phyloP scores from a whole-genome alignment of 2,329 filamentous ascomycete genomes.

The Pseudogymnoascus sp. region DNA sequence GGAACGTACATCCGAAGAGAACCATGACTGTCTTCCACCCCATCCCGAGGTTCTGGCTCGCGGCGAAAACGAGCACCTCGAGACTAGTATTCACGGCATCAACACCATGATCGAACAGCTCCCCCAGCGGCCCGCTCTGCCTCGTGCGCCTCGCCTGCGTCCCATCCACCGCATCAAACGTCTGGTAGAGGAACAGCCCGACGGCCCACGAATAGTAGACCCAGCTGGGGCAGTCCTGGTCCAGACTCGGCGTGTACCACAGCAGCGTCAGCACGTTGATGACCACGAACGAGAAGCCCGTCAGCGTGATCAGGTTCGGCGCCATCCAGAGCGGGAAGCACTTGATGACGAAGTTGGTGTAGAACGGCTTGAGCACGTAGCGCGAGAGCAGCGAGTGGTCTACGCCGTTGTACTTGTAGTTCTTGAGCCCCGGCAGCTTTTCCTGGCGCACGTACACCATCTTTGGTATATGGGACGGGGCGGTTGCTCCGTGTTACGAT shows the following conservation, averaged over 20 bases:
- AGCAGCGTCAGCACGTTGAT: slow-evolving; percentile 83
- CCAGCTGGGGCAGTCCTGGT: slow-evolving; percentile 89
- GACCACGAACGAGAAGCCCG: slow-evolving; percentile 83
- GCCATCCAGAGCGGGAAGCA: slow-evolving; percentile 96
- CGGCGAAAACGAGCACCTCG: slow-evolving; percentile 85
- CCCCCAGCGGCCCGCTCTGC: slow-evolving; percentile 87
- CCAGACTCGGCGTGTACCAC: slow-evolving; percentile 91
- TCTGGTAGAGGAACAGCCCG: slow-evolving; percentile 93
- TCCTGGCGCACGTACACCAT: slow-evolving; percentile 97
- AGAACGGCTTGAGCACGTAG: slow-evolving; percentile 96
- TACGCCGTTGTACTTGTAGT: slow-evolving; percentile 92
- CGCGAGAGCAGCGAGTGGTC: slow-evolving; percentile 84
- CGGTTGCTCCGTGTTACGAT: neutral
- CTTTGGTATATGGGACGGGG: slow-evolving; percentile 21
- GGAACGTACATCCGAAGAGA: slow-evolving; percentile 65
- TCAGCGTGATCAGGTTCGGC: slow-evolving; percentile 77
- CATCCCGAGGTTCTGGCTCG: slow-evolving; percentile 86
- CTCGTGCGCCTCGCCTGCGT: slow-evolving; percentile 85
- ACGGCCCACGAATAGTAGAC: slow-evolving; percentile 89
- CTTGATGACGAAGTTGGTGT: slow-evolving; percentile 87
- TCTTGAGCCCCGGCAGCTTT: slow-evolving; percentile 75
- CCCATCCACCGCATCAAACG: slow-evolving; percentile 94
- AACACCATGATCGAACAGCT: slow-evolving; percentile 95
- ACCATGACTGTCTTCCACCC: slow-evolving; percentile 79
- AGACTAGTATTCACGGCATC: slow-evolving; percentile 95